Percentiles rank a stretch among this genome's conserved stretches.
These are phyloP conservation scores for Leucosporidium yakuticum DNA, from an alignment of 768 basidiomycete species.

Conservation along the genomic window DNA sequence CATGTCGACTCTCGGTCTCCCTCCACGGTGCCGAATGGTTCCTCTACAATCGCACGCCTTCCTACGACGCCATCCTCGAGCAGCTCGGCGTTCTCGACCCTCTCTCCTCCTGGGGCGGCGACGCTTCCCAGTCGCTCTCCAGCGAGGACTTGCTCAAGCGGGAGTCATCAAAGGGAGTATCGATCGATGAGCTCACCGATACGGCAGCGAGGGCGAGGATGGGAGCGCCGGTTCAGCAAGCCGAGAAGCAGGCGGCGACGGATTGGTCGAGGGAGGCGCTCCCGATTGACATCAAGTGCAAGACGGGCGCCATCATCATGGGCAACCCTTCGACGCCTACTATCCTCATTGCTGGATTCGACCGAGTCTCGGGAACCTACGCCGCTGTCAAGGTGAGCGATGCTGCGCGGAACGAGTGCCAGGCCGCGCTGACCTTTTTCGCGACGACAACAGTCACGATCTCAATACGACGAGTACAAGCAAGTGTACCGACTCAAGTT, in stretches of 20 bases:
- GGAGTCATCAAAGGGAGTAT: too few species aligned
- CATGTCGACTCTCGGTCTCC: conserved; percentile 74
- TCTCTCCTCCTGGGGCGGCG: not conserved
- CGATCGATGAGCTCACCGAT: not conserved
- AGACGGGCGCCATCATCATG: conserved; percentile 70
- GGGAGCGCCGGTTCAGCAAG: conserved; percentile 4
- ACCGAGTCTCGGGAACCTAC: conserved; percentile 68
- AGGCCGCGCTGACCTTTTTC: not conserved
- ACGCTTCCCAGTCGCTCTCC: not conserved
- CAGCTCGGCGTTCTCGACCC: conserved; percentile 43
- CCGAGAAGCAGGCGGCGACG: conserved; percentile 20
- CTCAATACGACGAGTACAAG: conserved; percentile 75
- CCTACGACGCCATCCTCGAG: conserved; percentile 78
- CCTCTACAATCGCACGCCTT: conserved; percentile 79
- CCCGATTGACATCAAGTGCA: conserved; percentile 72
- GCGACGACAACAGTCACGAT: conserved; percentile 66
- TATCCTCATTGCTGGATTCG: conserved; percentile 74
- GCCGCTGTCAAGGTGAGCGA: conserved; percentile 52
- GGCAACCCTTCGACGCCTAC: conserved; percentile 82
- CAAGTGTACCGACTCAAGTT: conserved; percentile 69
- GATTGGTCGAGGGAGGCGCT: conserved; percentile 66
- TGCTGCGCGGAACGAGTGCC: not conserved
- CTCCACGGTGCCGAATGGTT: conserved; percentile 88
- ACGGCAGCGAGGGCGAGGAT: not conserved
- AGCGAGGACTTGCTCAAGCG: not conserved